Evolutionary conservation across 2,329 filamentous ascomycete species (phyloP), one percentile per base, ranked within the genome.

Genomic region (Penicillium sp.): DNA sequence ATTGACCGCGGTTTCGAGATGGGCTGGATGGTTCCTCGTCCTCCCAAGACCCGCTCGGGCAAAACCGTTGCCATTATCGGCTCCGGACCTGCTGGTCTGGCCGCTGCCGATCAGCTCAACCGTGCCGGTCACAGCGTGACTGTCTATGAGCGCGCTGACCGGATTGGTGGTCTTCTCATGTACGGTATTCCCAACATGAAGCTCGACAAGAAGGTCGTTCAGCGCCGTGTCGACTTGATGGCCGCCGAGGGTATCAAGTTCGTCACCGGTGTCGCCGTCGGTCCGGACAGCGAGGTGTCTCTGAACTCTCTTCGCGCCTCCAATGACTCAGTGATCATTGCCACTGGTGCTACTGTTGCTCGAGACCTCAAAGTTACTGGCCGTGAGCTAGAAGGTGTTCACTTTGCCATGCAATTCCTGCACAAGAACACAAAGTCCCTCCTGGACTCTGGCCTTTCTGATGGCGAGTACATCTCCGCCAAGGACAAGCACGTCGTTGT

Each of bases 161-260:
- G 91, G 56, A 76, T 86, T 47, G 91, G 91, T 72, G 91, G 91
- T 69, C 78, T 97, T 45, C 81, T 97, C 63, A 96, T 96, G 91
- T 96, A 97, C 66, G 91, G 91, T 58, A 97, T 97, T 58, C 91
- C 91, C 57, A 97, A 97, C 77, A 97, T 97, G 91, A 97, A 97
- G 77, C 86, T 97, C 34, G 91, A 97, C 76, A 97, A 97, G 80
- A 89, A 89, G 66, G 84, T 96, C 54, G 91, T 97, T 50, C 91
- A 96, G 77, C 87, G 91, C 42, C 87, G 91, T 69, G 89, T 93
- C 40, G 88, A 96, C 71, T 89, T 97, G 71, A 91, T 96, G 87
- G 87, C 86, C 44, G 80, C 84, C 3, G 91, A 96, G 72, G 91
- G 91, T 40, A 74, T 96, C 64, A 78, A 79, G 42, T 95, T 95